A percentile compares a stretch with the other conserved stretches of the same genome.
phyloP scores from a whole-genome alignment of 768 basidiomycete species.

The Chlorophyllum brunneum region DNA sequence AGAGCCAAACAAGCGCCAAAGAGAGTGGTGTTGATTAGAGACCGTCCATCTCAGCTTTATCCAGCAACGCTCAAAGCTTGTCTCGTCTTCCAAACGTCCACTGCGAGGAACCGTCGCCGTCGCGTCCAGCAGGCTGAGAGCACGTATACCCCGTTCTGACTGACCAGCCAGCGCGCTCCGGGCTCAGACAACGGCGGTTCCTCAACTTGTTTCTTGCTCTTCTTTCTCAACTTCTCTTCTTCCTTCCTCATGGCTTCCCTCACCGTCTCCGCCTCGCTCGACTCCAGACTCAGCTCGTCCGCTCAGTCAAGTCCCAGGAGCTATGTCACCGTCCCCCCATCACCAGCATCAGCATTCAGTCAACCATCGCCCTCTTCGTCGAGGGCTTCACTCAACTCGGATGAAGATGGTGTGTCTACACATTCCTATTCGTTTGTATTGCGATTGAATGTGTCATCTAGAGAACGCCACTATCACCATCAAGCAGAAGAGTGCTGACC shows the following conservation, averaged over 20 bases:
- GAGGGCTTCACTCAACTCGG: slow-evolving; percentile 46
- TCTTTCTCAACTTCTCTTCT: neutral
- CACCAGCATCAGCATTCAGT: slow-evolving; percentile 35
- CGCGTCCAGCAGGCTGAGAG: slow-evolving; percentile 11
- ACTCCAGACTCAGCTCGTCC: slow-evolving; percentile 27
- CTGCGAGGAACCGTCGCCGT: slow-evolving; percentile 14
- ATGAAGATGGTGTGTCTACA: slow-evolving; percentile 57
- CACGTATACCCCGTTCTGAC: slow-evolving; percentile 9
- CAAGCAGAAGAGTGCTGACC: slow-evolving; percentile 46
- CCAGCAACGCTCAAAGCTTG: slow-evolving; percentile 3
- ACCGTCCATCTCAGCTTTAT: neutral
- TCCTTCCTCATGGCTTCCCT: slow-evolving; percentile 18
- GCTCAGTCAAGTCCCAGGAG: slow-evolving; percentile 27
- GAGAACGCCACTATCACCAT: slow-evolving; percentile 74
- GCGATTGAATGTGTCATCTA: slow-evolving; percentile 25
- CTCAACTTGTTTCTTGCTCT: neutral
- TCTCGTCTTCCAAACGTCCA: neutral
- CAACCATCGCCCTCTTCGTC: slow-evolving; percentile 40
- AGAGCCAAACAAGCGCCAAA: slow-evolving; percentile 10
- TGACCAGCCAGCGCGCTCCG: slow-evolving; percentile 3
- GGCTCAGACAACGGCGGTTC: slow-evolving; percentile 13
- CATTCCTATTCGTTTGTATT: slow-evolving; percentile 10
- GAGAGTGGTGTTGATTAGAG: slow-evolving; percentile 1
- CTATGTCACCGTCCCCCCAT: slow-evolving; percentile 29
- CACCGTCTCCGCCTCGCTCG: slow-evolving; percentile 29